Evolutionary conservation across 2,329 filamentous ascomycete species (phyloP), one percentile per base, ranked within the genome.

Genomic region (Colletotrichum liriopes): DNA sequence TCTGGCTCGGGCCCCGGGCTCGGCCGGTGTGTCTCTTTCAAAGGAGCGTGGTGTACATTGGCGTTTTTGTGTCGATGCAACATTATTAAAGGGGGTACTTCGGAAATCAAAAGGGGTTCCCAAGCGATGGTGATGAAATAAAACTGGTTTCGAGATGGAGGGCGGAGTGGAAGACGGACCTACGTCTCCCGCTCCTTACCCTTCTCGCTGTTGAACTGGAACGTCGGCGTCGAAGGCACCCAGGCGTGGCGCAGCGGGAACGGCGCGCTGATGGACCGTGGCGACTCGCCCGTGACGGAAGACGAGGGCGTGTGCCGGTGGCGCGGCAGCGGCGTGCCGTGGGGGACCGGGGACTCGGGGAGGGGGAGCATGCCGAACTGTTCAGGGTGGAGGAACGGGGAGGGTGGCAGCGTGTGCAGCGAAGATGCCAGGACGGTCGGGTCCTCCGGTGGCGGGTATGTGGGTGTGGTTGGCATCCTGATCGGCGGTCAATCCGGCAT

Each of bases 401-500:
- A 87, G 20, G 84, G 82, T 20, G 84, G 82, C 62, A 81, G 80
- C 69, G 80, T 78, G 66, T 81, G 78, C 64, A 82, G 78, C 51
- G 83, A 79, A 63, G 82, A 75, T 60, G 84, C 81, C 61, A 81
- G 78, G 71, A 78, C 74, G 65, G 78, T 78, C 51, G 82, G 77
- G 71, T 85, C 83, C 75, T 87, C 83, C 69, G 83, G 81, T 69
- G 85, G 82, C 74, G 84, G 83, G 75, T 84, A 84, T 68, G 81
- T 81, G 74, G 84, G 82, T 73, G 84, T 84, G 74, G 82, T 84
- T 78, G 83, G 84, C 77, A 80, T 87, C 86, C 87, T 89, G 86
- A 81, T 83, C 82, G 84, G 80, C 79, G 85, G 88, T 90, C 85
- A 90, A 89, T 88, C 83, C 87, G 69, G 69, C 80, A 82, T 82